Base-by-base conservation (phyloP, 139 green algal genomes). In the Deuterostichococcus epilithicus region DNA sequence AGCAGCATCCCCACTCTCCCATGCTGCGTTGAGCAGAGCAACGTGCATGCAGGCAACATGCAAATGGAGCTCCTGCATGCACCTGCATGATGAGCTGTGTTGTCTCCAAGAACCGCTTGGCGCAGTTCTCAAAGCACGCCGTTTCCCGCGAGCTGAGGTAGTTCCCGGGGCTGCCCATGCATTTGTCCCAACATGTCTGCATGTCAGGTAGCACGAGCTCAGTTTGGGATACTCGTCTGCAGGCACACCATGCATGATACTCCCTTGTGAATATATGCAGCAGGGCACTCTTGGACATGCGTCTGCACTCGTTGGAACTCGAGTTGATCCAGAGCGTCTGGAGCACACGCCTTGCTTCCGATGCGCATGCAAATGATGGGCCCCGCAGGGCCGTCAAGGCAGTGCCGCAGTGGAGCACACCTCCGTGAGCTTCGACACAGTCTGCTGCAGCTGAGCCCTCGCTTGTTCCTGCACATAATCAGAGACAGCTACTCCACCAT, bases 21-120 rank as follows among this genome's bases (percentile, higher is more conserved):
- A 23, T 8, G 8, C 8, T 23, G 13, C 13, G 13, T 8, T 52
- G 8, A 23, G 42, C 42, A 52, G 42, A 23, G 42, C 42, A 13
- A 52, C 13, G 8, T 13, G 42, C 42, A 52, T 52, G 8, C 8
- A 13, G 8, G 13, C 42, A 52, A n/a, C n/a, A n/a, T n/a, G 42
- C 13, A 8, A 52, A 13, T 52, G 42, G 13, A 8, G 42, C 52
- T 30, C 52, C 28, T 13, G 18, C 5, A 13, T 23, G 42, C 13
- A 63, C 52, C 52, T 63, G 52, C 52, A 63, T 63, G 68, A 91
- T 87, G 70, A 88, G 88, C 76, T 92, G 85, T 30, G 88, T 92
- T 2, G 88, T 85, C 36, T 94, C 89, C n/a, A 94, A 73, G 67
- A 94, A 94, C 0, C 89, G 85, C 72, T 89, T 90, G 2, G 89